These are phyloP conservation scores for Coprinellus aureogranulatus DNA, from an alignment of 768 basidiomycete species.

Conservation along the genomic window DNA sequence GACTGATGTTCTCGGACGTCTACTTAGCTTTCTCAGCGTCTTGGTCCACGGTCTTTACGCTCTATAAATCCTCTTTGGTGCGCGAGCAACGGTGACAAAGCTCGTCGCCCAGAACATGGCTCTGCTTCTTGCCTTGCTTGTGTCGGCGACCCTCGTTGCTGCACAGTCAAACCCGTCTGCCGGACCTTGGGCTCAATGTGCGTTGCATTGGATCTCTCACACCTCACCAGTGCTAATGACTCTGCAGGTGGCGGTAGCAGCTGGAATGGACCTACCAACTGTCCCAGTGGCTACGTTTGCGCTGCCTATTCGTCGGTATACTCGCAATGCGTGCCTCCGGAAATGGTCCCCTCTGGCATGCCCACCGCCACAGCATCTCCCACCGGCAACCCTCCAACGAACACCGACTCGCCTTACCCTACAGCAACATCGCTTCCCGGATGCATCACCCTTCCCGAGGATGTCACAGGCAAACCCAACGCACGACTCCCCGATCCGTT, in stretches of 20 bases:
- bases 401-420: neutral
- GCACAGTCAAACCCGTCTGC: neutral
- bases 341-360: neutral
- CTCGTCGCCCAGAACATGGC: neutral
- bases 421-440: conserved; percentile 17
- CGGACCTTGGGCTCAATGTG: conserved; percentile 1
- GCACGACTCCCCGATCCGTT: conserved; percentile 53
- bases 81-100: neutral
- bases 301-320: neutral
- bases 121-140: neutral
- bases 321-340: conserved; percentile 5
- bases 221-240: neutral
- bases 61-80: neutral
- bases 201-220: neutral
- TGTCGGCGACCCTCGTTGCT: neutral
- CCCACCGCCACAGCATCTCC: neutral
- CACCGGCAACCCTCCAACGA: neutral
- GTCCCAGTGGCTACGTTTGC: neutral
- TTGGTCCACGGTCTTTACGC: neutral
- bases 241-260: neutral
- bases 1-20: neutral
- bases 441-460: conserved; percentile 29
- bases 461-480: conserved; percentile 32
- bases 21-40: neutral
- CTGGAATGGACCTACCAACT: neutral